Conservation (phyloP, 106 monocot species). For the Dendrobium officinale region DNA sequence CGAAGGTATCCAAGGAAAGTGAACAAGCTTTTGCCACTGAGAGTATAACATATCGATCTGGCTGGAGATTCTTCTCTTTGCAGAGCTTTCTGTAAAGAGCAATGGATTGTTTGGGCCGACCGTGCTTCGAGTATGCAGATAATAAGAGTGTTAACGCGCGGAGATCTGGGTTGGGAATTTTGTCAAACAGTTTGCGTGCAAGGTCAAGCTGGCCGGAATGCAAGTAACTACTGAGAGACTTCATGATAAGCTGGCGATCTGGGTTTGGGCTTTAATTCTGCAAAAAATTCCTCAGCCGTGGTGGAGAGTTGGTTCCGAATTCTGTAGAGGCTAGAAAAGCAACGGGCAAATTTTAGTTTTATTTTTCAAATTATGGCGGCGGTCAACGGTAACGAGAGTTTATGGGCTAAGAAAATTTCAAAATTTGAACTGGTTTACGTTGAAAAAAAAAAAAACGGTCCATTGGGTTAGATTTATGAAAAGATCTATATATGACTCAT, state of each 20-base stretch:
- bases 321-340: background rate
- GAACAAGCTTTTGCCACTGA: conserved; percentile 48
- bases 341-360: background rate
- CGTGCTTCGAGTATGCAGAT: conserved; percentile 37
- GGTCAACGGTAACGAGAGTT: background rate
- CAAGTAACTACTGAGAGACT: background rate
- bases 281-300: background rate
- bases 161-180: conserved; percentile 47
- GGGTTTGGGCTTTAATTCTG: background rate
- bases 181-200: conserved; percentile 52
- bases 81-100: conserved; percentile 20
- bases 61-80: conserved; percentile 18
- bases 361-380: background rate
- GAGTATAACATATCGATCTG: conserved; percentile 38
- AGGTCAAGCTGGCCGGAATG: conserved; percentile 23
- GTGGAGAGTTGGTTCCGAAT: background rate
- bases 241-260: background rate
- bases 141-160: conserved; percentile 39
- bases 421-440: no score
- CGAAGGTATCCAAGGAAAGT: conserved; percentile 15
- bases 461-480: no score
- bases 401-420: no score
- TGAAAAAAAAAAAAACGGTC: no score
- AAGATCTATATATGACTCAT: no score
- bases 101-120: conserved; percentile 35